Evolutionary conservation across 345 rosid species (phyloP).

Genomic region (Xanthoceras sorbifolium): DNA sequence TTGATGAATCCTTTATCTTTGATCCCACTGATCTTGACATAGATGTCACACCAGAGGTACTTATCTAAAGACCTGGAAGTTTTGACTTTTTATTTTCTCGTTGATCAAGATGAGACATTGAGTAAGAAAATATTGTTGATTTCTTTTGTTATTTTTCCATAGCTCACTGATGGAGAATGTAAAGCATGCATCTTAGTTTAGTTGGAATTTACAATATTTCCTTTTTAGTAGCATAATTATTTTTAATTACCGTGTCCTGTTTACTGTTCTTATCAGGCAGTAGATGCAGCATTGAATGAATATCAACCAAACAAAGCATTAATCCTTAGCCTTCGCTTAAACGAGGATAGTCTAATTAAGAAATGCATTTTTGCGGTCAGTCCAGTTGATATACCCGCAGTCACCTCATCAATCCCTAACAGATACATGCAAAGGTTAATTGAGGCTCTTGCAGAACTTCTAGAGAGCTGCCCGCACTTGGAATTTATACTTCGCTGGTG

Average conservation of each 20-base stretch:
- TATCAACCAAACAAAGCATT: constrained; percentile 73
- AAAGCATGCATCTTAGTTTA: neutral
- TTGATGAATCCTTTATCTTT: constrained; percentile 87
- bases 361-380: constrained; percentile 78
- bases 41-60: constrained; percentile 95
- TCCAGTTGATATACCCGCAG: constrained; percentile 67
- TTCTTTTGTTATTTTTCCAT: neutral
- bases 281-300: constrained; percentile 67
- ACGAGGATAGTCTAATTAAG: constrained; percentile 77
- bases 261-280: constrained; percentile 58
- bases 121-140: neutral
- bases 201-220: neutral
- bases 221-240: neutral
- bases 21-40: constrained; percentile 99
- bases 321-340: constrained; percentile 84
- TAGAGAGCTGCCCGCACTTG: constrained; percentile 86
- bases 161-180: neutral
- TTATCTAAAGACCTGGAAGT: neutral
- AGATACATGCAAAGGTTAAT: constrained; percentile 80
- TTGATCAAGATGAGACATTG: neutral
- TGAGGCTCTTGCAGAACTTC: constrained; percentile 77
- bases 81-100: neutral
- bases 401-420: constrained; percentile 60
- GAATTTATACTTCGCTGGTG: constrained; percentile 89
- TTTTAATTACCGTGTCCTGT: neutral